phyloP scores from a whole-genome alignment of 495 filamentous ascomycete genomes.

The Apodospora peruviana region DNA sequence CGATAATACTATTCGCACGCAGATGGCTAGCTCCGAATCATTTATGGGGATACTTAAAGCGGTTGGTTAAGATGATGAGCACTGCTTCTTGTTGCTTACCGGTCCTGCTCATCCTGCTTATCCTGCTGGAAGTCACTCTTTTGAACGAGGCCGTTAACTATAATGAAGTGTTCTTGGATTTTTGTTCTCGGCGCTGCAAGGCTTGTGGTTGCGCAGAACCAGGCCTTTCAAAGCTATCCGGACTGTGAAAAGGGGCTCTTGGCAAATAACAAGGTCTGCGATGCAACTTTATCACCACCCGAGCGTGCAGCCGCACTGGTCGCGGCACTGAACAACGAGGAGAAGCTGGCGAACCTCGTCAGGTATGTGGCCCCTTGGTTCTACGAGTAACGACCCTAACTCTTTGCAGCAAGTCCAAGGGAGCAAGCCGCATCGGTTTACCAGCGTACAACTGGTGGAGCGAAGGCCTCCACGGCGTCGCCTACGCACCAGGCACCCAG shows the following conservation, averaged over 20 bases:
- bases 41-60: too few relatives aligned
- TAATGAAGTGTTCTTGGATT: too few relatives aligned
- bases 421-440: background rate
- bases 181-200: too few relatives aligned
- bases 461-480: conserved; percentile 48
- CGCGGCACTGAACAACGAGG: conserved; percentile 28
- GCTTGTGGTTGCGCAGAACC: background rate
- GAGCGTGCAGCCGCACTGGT: conserved; percentile 39
- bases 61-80: too few relatives aligned
- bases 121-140: too few relatives aligned
- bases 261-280: background rate
- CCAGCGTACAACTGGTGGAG: conserved; percentile 47
- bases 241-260: background rate
- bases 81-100: too few relatives aligned
- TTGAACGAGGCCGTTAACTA: too few relatives aligned
- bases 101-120: too few relatives aligned
- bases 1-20: too few relatives aligned
- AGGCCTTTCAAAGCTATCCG: background rate
- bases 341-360: conserved; percentile 36
- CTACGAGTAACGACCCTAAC: conserved; percentile 16
- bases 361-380: conserved; percentile 1
- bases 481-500: conserved; percentile 26
- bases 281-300: conserved; percentile 15
- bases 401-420: background rate
- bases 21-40: too few relatives aligned